These are phyloP conservation scores for Mentha longifolia DNA, from an alignment of 257 asterid species.

Conservation along the genomic window DNA sequence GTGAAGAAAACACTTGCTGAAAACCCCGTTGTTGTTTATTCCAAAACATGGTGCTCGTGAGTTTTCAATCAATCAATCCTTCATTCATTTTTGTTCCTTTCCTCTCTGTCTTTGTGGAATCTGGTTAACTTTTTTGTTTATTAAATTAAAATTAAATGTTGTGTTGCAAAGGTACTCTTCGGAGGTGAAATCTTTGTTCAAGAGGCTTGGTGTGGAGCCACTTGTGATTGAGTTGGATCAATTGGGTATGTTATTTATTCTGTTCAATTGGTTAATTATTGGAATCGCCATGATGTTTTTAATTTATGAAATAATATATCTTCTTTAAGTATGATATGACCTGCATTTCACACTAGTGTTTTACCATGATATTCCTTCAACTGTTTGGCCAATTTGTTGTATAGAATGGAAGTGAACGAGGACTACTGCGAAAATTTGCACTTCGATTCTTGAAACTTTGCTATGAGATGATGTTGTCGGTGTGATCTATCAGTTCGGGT, in stretches of 20 bases:
- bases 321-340: background rate
- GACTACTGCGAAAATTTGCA: background rate
- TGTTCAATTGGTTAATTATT: background rate
- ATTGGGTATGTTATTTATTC: slow-evolving; percentile 55
- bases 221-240: slow-evolving; percentile 80
- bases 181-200: slow-evolving; percentile 80
- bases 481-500: background rate
- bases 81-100: background rate
- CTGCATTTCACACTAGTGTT: slow-evolving; percentile 1
- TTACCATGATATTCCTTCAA: background rate
- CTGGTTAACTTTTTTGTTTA: background rate
- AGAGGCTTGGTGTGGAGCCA: slow-evolving; percentile 79
- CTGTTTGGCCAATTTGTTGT: background rate
- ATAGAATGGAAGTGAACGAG: background rate
- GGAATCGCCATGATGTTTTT: background rate
- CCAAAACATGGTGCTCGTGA: slow-evolving; percentile 92
- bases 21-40: slow-evolving; percentile 82
- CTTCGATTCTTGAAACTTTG: slow-evolving; percentile 1
- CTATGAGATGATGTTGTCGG: background rate
- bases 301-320: background rate
- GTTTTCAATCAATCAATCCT: slow-evolving; percentile 26
- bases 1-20: slow-evolving; percentile 63
- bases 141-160: slow-evolving; percentile 4
- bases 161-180: slow-evolving; percentile 58
- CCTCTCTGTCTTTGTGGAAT: background rate